Conservation (phyloP, 768 basidiomycete species). For the Trametes cinnabarina region DNA sequence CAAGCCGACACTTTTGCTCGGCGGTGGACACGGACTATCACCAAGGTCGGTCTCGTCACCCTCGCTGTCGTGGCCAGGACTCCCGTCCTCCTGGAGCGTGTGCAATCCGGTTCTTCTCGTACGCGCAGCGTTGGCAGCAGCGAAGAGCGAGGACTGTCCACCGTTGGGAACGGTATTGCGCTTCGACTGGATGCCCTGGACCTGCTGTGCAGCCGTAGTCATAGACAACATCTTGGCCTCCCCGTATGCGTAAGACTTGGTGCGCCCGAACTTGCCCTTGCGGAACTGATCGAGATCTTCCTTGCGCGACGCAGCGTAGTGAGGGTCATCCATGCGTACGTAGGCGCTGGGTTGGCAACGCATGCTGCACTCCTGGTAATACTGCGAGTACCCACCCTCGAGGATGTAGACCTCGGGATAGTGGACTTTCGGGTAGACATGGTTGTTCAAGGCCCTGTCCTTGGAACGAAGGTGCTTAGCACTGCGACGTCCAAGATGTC, state of each 20-base stretch:
- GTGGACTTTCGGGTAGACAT: conserved; percentile 86
- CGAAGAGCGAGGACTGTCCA: conserved; percentile 50
- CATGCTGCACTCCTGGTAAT: conserved; percentile 63
- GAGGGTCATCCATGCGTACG: conserved; percentile 93
- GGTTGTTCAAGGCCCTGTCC: conserved; percentile 87
- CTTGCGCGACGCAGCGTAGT: conserved; percentile 71
- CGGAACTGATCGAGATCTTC: conserved; percentile 93
- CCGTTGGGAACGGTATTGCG: conserved; percentile 65
- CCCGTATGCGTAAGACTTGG: conserved; percentile 92
- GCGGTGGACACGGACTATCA: conserved; percentile 86
- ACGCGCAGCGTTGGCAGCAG: conserved; percentile 67
- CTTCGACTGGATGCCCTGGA: conserved; percentile 41
- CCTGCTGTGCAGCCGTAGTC: conserved; percentile 34
- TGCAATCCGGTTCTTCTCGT: conserved; percentile 57
- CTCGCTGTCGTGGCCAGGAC: conserved; percentile 58
- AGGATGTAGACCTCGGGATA: conserved; percentile 97
- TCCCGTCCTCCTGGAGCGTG: conserved; percentile 69
- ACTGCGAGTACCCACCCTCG: conserved; percentile 92
- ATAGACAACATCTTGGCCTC: conserved; percentile 52
- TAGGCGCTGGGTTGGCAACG: conserved; percentile 84
- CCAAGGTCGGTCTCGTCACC: conserved; percentile 78
- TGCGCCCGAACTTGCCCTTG: conserved; percentile 81
- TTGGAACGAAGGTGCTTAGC: conserved; percentile 91
- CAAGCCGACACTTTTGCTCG: conserved; percentile 53
- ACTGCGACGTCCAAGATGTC: conserved; percentile 38